Percentiles rank a stretch among this genome's conserved stretches.
Conservation (phyloP, 305 asterid species). For the Vinca major region DNA sequence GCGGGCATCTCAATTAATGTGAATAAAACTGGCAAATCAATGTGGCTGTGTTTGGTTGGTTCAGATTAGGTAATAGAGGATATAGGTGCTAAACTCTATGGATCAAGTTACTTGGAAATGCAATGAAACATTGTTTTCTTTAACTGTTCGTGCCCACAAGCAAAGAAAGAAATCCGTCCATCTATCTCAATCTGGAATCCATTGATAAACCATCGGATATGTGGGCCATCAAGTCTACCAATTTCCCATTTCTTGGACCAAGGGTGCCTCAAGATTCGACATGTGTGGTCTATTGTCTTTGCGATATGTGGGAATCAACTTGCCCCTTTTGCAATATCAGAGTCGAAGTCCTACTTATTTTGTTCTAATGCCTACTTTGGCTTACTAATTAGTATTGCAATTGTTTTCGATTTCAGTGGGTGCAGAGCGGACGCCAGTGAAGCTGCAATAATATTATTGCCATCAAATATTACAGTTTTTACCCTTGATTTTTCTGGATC, state of each 20-base stretch:
- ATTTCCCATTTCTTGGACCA: constrained; percentile 2
- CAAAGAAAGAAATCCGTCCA: too few relatives aligned
- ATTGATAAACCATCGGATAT: not conserved
- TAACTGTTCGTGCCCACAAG: too few relatives aligned
- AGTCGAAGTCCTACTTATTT: not conserved
- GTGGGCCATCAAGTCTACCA: not conserved
- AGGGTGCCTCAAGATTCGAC: not conserved
- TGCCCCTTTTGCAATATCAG: constrained; percentile 1
- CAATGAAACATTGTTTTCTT: too few relatives aligned
- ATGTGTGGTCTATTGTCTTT: not conserved
- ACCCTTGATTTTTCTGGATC: constrained; percentile 94
- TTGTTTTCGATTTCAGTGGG: constrained; percentile 49
- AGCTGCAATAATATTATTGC: constrained; percentile 91
- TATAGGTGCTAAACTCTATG: not conserved
- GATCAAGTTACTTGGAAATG: not conserved
- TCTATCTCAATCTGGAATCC: constrained; percentile 1
- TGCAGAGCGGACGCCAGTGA: constrained; percentile 96
- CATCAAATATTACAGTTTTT: constrained; percentile 73
- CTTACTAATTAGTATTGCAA: constrained; percentile 16
- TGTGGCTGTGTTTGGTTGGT: not conserved
- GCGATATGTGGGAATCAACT: constrained; percentile 2
- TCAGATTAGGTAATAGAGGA: not conserved
- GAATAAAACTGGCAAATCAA: not conserved
- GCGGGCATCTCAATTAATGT: too few relatives aligned
- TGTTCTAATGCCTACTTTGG: not conserved